phyloP scores from a whole-genome alignment of 2,329 filamentous ascomycete species.

The Penicillium sp. region DNA sequence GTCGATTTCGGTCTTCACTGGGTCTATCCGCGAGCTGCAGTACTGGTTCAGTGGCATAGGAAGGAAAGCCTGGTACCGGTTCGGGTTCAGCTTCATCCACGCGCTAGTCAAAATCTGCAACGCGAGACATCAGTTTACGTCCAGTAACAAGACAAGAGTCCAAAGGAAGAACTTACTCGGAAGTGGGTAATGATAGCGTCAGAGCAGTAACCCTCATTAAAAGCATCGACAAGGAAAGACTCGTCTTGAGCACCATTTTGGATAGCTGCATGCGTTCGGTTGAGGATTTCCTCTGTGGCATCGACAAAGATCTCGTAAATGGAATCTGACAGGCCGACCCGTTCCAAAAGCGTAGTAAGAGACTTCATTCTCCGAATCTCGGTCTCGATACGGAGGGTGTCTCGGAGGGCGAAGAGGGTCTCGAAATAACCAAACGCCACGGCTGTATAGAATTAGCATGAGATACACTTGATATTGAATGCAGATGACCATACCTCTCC shows the following conservation, averaged over 20 bases:
- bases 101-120: conserved; percentile 73
- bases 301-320: conserved; percentile 82
- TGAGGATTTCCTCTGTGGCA: conserved; percentile 67
- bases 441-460: conserved; percentile 53
- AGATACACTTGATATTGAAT: not conserved
- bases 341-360: conserved; percentile 67
- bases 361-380: conserved; percentile 71
- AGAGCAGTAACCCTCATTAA: conserved; percentile 69
- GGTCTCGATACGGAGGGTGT: conserved; percentile 61
- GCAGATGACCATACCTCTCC: conserved; percentile 73
- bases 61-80: conserved; percentile 70
- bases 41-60: conserved; percentile 64
- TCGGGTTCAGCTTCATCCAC: conserved; percentile 73
- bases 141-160: not conserved
- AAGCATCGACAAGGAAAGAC: conserved; percentile 60
- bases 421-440: conserved; percentile 94
- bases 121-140: conserved; percentile 9
- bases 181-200: conserved; percentile 82
- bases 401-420: conserved; percentile 66
- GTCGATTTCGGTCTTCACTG: conserved; percentile 79
- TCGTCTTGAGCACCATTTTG: conserved; percentile 55
- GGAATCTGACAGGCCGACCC: conserved; percentile 65
- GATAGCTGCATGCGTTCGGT: conserved; percentile 59
- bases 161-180: conserved; percentile 48
- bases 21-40: conserved; percentile 68